A percentile compares a stretch with the other conserved stretches of the same genome.
Conservation (phyloP, 306 rosid species). For the Malus orientalis region DNA sequence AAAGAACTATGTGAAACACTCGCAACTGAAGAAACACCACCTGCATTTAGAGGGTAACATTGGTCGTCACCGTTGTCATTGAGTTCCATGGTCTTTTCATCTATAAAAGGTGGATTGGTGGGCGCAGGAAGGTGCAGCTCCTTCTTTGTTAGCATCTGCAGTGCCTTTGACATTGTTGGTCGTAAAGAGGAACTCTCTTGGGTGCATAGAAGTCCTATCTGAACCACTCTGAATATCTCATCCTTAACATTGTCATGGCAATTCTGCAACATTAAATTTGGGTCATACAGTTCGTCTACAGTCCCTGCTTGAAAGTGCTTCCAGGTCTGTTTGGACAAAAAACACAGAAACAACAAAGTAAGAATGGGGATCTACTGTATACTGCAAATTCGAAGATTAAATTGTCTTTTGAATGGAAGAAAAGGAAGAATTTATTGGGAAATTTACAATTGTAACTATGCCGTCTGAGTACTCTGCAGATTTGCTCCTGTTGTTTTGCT, state of each 20-base stretch:
- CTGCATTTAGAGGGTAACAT: constrained; percentile 25
- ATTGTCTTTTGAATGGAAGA: not conserved
- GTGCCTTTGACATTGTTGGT: constrained; percentile 72
- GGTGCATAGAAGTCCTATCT: constrained; percentile 79
- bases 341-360: constrained; percentile 5
- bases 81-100: constrained; percentile 80
- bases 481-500: constrained; percentile 66
- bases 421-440: not conserved
- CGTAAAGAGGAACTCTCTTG: constrained; percentile 66
- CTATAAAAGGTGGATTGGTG: constrained; percentile 77
- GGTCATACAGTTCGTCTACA: constrained; percentile 50
- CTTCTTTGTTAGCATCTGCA: constrained; percentile 61
- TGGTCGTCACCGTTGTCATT: constrained; percentile 43
- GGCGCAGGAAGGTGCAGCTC: constrained; percentile 67
- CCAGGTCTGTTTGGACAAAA: constrained; percentile 60
- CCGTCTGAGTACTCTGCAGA: constrained; percentile 61
- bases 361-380: not conserved
- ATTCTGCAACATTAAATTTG: constrained; percentile 53
- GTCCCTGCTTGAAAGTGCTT: constrained; percentile 61
- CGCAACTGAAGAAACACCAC: constrained; percentile 45
- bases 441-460: constrained; percentile 55
- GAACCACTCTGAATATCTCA: constrained; percentile 58
- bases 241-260: constrained; percentile 25
- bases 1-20: constrained; percentile 62
- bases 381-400: not conserved